A percentile compares a stretch with the other conserved stretches of the same genome.
Evolutionary conservation across 495 filamentous ascomycete species (phyloP).

Genomic region (Podospora didyma): DNA sequence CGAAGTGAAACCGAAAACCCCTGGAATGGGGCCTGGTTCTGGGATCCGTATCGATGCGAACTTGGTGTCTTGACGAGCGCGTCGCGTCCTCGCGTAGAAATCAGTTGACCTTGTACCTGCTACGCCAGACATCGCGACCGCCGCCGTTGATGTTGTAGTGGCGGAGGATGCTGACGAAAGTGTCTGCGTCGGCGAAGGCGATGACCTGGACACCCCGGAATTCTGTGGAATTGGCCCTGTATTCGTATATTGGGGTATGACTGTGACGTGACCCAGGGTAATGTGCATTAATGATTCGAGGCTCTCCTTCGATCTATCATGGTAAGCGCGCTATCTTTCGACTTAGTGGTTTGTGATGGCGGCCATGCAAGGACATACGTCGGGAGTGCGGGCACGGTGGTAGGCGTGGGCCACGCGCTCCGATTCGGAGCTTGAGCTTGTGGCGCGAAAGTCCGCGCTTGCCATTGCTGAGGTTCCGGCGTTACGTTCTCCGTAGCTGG

Average conservation of each 20-base stretch:
- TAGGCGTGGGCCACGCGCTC: background rate
- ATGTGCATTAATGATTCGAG: background rate
- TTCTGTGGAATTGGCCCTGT: background rate
- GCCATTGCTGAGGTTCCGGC: background rate
- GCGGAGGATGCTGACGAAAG: slow-evolving; percentile 1
- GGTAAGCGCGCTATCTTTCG: background rate
- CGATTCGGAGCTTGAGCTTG: background rate
- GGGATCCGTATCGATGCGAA: background rate
- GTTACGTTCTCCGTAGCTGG: background rate
- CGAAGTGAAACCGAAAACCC: background rate
- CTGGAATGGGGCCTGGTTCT: background rate
- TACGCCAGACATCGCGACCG: slow-evolving; percentile 3
- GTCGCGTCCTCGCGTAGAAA: background rate
- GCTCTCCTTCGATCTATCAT: background rate
- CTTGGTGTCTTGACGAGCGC: background rate
- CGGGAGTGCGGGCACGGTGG: background rate
- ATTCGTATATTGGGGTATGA: background rate
- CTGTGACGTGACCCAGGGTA: background rate
- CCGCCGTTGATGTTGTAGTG: slow-evolving; percentile 2
- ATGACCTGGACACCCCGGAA: background rate
- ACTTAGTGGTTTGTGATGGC: background rate
- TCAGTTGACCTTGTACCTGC: background rate
- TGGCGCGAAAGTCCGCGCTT: background rate
- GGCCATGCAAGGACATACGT: background rate
- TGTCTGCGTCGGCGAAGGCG: background rate